Percentiles rank a stretch among this genome's conserved stretches.
Conservation (phyloP, 495 filamentous ascomycete genomes). For the Xylona heveae region DNA sequence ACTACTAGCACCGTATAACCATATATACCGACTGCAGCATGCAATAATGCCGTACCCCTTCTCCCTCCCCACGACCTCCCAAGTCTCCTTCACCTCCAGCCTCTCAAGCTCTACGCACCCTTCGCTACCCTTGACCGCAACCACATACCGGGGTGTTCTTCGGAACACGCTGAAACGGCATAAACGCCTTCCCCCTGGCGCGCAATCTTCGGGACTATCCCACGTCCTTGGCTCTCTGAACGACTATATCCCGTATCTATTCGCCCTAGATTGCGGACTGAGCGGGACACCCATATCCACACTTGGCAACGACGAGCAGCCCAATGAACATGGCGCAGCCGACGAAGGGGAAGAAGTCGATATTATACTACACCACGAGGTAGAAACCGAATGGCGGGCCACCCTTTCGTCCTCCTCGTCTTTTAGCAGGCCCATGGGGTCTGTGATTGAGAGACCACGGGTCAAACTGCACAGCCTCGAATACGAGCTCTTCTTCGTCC, state of each 20-base stretch:
- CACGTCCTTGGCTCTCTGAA: constrained; percentile 43
- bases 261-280: constrained; percentile 50
- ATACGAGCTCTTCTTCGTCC: constrained; percentile 59
- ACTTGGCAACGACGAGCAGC: constrained; percentile 4
- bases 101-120: constrained; percentile 49
- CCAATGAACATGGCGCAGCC: constrained; percentile 1
- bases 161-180: constrained; percentile 59
- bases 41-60: constrained; percentile 67
- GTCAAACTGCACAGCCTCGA: constrained; percentile 52
- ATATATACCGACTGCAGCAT: too few species aligned
- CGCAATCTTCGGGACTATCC: constrained; percentile 42
- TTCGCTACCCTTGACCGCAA: constrained; percentile 55
- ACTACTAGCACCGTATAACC: too few species aligned
- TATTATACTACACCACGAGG: constrained; percentile 33
- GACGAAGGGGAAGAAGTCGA: constrained; percentile 38
- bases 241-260: constrained; percentile 60
- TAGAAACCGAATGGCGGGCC: constrained; percentile 62
- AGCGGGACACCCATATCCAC: constrained; percentile 16
- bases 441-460: constrained; percentile 36
- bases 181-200: constrained; percentile 49
- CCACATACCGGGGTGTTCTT: constrained; percentile 57
- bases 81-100: constrained; percentile 52
- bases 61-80: constrained; percentile 62
- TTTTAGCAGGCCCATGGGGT: too few species aligned
- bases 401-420: constrained; percentile 35